Evolutionary conservation across 306 rosid genomes (phyloP), one percentile per base, ranked within the genome.

Genomic region (Gleditsia sinensis): DNA sequence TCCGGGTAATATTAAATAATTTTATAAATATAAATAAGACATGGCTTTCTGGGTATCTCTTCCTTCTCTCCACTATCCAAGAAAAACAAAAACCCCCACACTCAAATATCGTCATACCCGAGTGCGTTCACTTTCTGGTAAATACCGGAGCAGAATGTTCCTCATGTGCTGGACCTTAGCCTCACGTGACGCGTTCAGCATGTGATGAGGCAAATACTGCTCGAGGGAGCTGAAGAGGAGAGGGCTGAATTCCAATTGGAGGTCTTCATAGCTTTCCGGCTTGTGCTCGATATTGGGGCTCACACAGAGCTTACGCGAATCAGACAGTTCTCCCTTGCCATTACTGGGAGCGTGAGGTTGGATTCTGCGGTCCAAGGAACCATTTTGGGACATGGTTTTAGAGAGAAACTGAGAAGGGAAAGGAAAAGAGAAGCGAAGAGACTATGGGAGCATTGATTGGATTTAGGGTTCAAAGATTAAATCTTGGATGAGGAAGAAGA

Each of bases 141-240:
- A 79, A 84, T 94, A 94, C 0, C 88, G 90, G 58, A 72, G 83
- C 9, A 94, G 86, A 69, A 92, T 88, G 81, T 67, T 79, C 57
- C 86, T 84, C 97, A 94, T 88, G 78, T 85, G 88, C 21, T 83
- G 89, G 74, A 83, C 88, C 84, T 94, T 94, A 57, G 74, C 64
- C 11, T 91, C 96, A 2, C 96, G 94, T 0, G 96, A 42, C 2
- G 49, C 81, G 77, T 48, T 56, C 70, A 90, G 94, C 87, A 91
- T 67, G 56, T 75, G 70, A 14, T 67, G 75, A 53, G 98, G 96
- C 70, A 94, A 75, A 83, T 94, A 85, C 71, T 67, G 87, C 78
- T 94, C 98, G 14, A 94, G 96, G 19, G 89, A 85, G 80, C 86
- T 87, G 84, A 88, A 88, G n/a, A 94, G 87, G 4, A 87, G 82